These are phyloP conservation scores for Pseudoneurospora amorphoporcata DNA, from an alignment of 495 filamentous ascomycete genomes.

Conservation along the genomic window DNA sequence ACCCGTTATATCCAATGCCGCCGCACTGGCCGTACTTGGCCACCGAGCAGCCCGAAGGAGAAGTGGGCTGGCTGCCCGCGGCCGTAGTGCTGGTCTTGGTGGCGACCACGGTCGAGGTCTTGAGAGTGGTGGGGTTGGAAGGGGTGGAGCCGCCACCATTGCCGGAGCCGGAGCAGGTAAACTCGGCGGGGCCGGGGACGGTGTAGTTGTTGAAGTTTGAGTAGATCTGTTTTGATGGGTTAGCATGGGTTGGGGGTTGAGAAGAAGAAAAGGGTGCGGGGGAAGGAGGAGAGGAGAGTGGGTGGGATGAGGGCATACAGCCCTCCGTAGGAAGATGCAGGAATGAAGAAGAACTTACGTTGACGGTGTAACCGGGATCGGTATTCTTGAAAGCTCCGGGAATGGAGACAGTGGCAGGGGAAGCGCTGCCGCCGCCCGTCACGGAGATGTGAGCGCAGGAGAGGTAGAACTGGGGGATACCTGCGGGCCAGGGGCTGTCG, in stretches of 20 bases:
- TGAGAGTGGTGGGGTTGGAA: not conserved
- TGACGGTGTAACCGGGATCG: constrained; percentile 46
- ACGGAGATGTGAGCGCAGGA: constrained; percentile 51
- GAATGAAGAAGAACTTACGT: constrained; percentile 9
- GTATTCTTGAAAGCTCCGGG: constrained; percentile 45
- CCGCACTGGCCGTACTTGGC: constrained; percentile 31
- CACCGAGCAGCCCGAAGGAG: constrained; percentile 9
- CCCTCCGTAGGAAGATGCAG: too few relatives aligned
- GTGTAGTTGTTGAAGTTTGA: constrained; percentile 20
- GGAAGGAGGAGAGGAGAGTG: not conserved
- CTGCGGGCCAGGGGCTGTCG: constrained; percentile 27
- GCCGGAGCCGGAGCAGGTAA: constrained; percentile 9
- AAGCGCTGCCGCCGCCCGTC: constrained; percentile 39
- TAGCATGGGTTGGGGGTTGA: not conserved
- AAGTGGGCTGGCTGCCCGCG: not conserved
- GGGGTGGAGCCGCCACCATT: not conserved
- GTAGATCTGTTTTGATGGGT: constrained; percentile 15
- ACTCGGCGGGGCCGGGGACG: constrained; percentile 19
- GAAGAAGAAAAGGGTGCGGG: not conserved
- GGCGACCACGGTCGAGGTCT: not conserved
- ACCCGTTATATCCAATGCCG: constrained; percentile 21
- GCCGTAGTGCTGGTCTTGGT: not conserved
- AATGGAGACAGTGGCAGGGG: constrained; percentile 40
- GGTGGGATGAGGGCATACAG: too few relatives aligned
- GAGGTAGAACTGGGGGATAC: constrained; percentile 45